phyloP scores from a whole-genome alignment of 352 stramenopile species.

The Phytophthora melonis region DNA sequence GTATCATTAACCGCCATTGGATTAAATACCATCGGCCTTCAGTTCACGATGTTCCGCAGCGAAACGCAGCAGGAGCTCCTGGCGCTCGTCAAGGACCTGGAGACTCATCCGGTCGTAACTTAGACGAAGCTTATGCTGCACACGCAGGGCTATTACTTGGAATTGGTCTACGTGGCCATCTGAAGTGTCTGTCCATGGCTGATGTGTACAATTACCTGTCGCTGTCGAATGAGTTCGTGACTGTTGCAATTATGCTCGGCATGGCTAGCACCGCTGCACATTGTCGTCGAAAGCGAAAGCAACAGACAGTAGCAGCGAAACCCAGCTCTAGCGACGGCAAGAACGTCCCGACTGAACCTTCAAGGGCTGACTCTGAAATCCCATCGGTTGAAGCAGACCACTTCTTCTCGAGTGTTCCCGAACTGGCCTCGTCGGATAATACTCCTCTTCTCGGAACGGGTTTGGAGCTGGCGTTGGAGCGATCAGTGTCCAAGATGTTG shows the following conservation, averaged over 20 bases:
- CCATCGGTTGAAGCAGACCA: constrained; percentile 24
- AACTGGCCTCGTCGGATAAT: constrained; percentile 40
- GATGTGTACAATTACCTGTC: constrained; percentile 99
- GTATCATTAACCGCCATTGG: constrained; percentile 96
- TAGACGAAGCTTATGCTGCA: constrained; percentile 87
- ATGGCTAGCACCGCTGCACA: constrained; percentile 96
- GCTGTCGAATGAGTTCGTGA: constrained; percentile 96
- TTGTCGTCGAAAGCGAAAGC: constrained; percentile 66
- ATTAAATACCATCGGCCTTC: constrained; percentile 97
- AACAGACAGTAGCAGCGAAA: constrained; percentile 22
- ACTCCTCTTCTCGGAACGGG: constrained; percentile 51
- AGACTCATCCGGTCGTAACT: constrained; percentile 46
- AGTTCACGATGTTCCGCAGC: constrained; percentile 37
- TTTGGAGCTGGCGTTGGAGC: constrained; percentile 75
- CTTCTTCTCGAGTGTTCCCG: constrained; percentile 37
- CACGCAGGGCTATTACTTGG: constrained; percentile 97
- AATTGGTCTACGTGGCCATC: constrained; percentile 94
- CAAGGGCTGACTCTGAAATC: constrained; percentile 25
- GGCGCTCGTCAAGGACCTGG: constrained; percentile 19
- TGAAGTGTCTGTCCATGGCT: constrained; percentile 95
- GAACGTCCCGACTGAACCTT: background rate
- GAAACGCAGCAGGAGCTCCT: constrained; percentile 14
- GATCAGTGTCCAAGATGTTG: constrained; percentile 97
- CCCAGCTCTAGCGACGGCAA: constrained; percentile 1
- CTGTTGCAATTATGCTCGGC: constrained; percentile 96